A percentile compares a stretch with the other conserved stretches of the same genome.
These are phyloP conservation scores for Ustilago bromivora DNA, from an alignment of 1,284 basidiomycete species.

Conservation along the genomic window DNA sequence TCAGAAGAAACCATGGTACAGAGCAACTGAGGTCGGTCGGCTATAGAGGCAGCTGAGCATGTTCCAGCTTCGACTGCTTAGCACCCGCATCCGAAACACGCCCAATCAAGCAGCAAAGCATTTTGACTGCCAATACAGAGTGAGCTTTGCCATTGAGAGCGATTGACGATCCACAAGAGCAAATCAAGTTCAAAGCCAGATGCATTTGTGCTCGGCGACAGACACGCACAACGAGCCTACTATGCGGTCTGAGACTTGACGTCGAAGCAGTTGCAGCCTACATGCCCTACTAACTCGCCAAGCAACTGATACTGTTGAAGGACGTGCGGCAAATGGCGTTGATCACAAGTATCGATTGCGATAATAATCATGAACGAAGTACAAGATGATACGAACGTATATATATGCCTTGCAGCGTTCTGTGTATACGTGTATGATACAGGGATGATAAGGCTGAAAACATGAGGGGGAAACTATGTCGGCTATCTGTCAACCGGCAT, in stretches of 20 bases:
- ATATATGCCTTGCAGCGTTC: too few species aligned
- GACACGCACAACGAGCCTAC: background rate
- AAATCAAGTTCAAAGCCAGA: slow-evolving; percentile 11
- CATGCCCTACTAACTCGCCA: background rate
- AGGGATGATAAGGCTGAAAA: too few species aligned
- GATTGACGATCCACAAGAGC: background rate
- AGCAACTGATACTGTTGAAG: background rate
- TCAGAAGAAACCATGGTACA: background rate
- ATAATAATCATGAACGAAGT: too few species aligned
- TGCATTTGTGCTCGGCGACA: slow-evolving; percentile 16
- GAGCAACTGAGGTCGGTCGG: slow-evolving; percentile 1
- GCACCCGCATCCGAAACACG: background rate
- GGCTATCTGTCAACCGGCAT: too few species aligned
- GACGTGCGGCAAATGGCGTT: too few species aligned
- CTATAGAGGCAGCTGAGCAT: background rate
- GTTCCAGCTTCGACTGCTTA: background rate
- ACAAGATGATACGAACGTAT: too few species aligned
- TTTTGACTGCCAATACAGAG: background rate
- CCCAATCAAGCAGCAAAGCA: background rate
- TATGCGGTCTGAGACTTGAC: background rate
- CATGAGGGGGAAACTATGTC: too few species aligned
- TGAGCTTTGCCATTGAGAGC: background rate
- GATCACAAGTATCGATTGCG: too few species aligned
- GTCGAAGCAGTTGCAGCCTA: slow-evolving; percentile 3
- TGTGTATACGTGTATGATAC: too few species aligned